Evolutionary conservation across 495 filamentous ascomycete genomes (phyloP).

Genomic region (Penicillium longicatenatum): DNA sequence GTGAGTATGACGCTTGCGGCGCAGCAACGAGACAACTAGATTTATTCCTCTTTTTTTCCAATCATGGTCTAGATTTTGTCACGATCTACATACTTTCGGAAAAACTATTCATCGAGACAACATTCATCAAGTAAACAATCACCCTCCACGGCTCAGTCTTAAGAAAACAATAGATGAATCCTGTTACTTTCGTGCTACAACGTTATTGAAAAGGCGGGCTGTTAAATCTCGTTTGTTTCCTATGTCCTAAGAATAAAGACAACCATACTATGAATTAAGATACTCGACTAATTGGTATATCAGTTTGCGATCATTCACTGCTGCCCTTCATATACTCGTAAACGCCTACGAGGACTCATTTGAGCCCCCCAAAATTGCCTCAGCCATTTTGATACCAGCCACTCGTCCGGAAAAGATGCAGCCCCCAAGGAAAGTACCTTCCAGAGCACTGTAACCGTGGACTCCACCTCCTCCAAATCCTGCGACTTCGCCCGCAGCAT

Average conservation of each 20-base stretch:
- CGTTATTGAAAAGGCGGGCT: slow-evolving; percentile 28
- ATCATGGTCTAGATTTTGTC: too few relatives aligned
- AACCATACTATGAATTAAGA: background rate
- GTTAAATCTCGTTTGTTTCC: too few relatives aligned
- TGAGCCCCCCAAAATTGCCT: background rate
- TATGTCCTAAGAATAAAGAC: background rate
- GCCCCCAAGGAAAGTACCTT: slow-evolving; percentile 7
- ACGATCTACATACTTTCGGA: too few relatives aligned
- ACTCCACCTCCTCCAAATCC: slow-evolving; percentile 9
- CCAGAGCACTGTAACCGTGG: slow-evolving; percentile 7
- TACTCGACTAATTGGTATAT: background rate
- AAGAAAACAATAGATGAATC: too few relatives aligned
- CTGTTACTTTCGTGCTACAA: too few relatives aligned
- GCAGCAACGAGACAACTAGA: slow-evolving; percentile 18
- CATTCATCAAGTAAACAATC: too few relatives aligned
- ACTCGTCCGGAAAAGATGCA: slow-evolving; percentile 9
- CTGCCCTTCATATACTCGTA: background rate
- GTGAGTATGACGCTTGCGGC: slow-evolving; percentile 29
- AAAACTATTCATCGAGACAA: too few relatives aligned
- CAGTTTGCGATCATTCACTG: background rate
- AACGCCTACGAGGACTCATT: background rate
- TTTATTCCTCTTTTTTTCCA: too few relatives aligned
- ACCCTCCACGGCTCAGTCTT: too few relatives aligned
- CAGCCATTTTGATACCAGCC: slow-evolving; percentile 5
- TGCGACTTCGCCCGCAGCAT: slow-evolving; percentile 5